Conservation (phyloP, 2,329 filamentous ascomycete genomes). For the Corynespora cassiicola region DNA sequence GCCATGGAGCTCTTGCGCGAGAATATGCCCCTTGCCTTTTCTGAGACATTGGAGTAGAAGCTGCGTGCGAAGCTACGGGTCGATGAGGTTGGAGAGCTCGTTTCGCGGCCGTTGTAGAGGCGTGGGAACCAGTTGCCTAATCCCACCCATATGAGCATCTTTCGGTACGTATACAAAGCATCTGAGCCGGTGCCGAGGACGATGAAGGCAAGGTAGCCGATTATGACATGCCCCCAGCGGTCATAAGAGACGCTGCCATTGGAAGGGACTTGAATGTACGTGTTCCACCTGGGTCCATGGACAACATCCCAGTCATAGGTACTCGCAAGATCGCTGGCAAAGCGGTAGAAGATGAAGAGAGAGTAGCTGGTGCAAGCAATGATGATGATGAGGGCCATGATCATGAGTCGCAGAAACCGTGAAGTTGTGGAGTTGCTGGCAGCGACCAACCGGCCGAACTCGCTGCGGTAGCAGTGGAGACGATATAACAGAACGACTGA, state of each 20-base stretch:
- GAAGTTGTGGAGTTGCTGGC: conserved; percentile 62
- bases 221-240: conserved; percentile 63
- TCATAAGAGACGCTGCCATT: conserved; percentile 57
- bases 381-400: conserved; percentile 60
- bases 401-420: conserved; percentile 67
- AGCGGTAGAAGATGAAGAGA: conserved; percentile 54
- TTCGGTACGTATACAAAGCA: conserved; percentile 49
- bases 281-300: conserved; percentile 59
- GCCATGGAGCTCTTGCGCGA: conserved; percentile 22
- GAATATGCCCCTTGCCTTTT: conserved; percentile 33
- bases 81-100: conserved; percentile 17
- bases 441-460: conserved; percentile 63
- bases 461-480: conserved; percentile 65
- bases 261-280: conserved; percentile 56
- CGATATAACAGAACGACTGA: conserved; percentile 66
- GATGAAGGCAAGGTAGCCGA: conserved; percentile 64
- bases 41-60: conserved; percentile 23
- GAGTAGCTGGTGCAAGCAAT: conserved; percentile 61
- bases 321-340: conserved; percentile 34
- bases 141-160: conserved; percentile 27
- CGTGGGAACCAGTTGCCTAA: conserved; percentile 39
- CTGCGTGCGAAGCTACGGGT: conserved; percentile 20
- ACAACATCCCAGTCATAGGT: conserved; percentile 61
- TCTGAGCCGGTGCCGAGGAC: conserved; percentile 71
- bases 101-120: conserved; percentile 25